phyloP scores from a whole-genome alignment of 2,329 filamentous ascomycete genomes.

The Botrytis squamosa region DNA sequence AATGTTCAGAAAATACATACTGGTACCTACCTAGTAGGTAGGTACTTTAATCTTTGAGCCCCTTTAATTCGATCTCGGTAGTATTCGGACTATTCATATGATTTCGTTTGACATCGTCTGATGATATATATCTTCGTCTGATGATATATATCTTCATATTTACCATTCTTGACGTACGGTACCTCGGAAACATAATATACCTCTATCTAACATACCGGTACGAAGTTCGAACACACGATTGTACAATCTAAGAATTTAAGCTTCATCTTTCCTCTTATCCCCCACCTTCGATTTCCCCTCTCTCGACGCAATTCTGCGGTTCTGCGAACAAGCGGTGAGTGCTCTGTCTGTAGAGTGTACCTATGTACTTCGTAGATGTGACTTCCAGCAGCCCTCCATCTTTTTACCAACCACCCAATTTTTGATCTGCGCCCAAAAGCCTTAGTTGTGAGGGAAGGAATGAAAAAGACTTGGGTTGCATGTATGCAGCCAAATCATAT shows the following conservation, averaged over 20 bases:
- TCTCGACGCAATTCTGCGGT: constrained; percentile 1
- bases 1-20: neutral
- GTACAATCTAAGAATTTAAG: neutral
- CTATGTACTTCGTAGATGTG: neutral
- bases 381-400: neutral
- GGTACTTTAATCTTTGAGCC: neutral
- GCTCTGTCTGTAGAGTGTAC: neutral
- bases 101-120: neutral
- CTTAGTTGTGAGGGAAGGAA: neutral
- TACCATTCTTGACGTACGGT: neutral
- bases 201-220: neutral
- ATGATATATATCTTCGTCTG: neutral
- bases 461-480: constrained; percentile 12
- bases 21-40: neutral
- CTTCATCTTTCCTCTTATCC: constrained; percentile 7
- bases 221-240: neutral
- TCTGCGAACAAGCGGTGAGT: constrained; percentile 21
- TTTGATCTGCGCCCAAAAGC: constrained; percentile 2
- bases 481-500: neutral
- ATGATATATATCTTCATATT: constrained; percentile 1
- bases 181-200: neutral
- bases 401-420: constrained; percentile 8
- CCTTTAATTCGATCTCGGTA: constrained; percentile 18
- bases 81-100: neutral
- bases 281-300: constrained; percentile 4